A percentile compares a stretch with the other conserved stretches of the same genome.
These are phyloP conservation scores for Pseudogymnoascus sp. DNA, from an alignment of 2,329 filamentous ascomycete genomes.

Conservation along the genomic window DNA sequence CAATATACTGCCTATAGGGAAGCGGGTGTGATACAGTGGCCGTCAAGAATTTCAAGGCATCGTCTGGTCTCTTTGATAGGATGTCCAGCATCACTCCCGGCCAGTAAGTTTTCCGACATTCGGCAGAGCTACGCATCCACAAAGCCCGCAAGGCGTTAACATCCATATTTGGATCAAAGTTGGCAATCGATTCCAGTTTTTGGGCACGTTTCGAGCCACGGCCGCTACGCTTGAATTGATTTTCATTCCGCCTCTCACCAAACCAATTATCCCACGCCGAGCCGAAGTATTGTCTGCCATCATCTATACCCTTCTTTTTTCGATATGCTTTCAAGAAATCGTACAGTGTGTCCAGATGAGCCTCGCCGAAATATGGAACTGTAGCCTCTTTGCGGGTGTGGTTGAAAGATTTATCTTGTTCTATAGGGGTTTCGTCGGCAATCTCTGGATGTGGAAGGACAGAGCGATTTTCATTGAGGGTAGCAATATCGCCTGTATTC, in stretches of 20 bases:
- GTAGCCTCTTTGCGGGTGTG: neutral
- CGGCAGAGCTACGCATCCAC: neutral
- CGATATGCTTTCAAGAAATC: neutral
- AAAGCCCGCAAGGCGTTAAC: neutral
- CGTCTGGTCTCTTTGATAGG: constrained; percentile 16
- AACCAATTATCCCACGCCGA: neutral
- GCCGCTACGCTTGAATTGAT: neutral
- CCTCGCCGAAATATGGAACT: neutral
- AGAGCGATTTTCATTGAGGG: neutral
- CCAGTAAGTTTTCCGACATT: constrained; percentile 13
- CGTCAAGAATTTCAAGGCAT: constrained; percentile 19
- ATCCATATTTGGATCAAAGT: neutral
- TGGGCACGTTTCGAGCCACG: neutral
- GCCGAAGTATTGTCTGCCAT: neutral
- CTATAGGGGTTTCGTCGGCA: neutral
- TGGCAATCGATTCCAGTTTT: neutral
- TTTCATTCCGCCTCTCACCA: neutral
- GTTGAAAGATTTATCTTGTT: neutral
- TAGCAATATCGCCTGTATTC: neutral
- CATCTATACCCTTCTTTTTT: neutral
- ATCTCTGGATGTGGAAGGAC: neutral
- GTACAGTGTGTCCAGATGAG: neutral
- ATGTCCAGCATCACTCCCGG: constrained; percentile 18
- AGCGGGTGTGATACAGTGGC: constrained; percentile 19
- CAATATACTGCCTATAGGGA: constrained; percentile 17